Conservation (phyloP, 306 rosid species). For the Vicia sativa region DNA sequence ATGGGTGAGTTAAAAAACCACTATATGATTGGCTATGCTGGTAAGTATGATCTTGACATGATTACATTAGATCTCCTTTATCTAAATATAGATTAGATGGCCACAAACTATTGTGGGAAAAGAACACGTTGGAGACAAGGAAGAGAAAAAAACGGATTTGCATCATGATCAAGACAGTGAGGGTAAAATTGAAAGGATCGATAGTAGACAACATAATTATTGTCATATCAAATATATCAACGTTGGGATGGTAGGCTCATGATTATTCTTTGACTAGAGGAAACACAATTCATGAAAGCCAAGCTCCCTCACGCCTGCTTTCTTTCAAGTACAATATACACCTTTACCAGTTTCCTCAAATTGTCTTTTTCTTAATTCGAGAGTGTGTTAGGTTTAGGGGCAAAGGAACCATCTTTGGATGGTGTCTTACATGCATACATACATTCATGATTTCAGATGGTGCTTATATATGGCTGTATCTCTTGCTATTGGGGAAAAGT, state of each 20-base stretch:
- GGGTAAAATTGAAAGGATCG: background rate
- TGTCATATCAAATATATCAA: constrained; percentile 23
- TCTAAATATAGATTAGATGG: background rate
- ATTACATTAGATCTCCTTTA: background rate
- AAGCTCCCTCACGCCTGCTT: constrained; percentile 34
- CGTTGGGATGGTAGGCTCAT: constrained; percentile 48
- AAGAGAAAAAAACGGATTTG: background rate
- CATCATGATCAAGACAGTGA: background rate
- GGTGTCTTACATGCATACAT: too few species aligned
- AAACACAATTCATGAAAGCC: constrained; percentile 41
- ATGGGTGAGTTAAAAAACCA: too few species aligned
- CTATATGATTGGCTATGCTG: background rate
- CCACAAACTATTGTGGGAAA: background rate
- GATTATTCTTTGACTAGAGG: constrained; percentile 48
- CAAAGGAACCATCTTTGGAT: constrained; percentile 36
- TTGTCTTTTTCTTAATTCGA: constrained; percentile 26
- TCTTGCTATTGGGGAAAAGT: too few species aligned
- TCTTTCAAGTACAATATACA: constrained; percentile 30
- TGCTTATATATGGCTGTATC: too few species aligned
- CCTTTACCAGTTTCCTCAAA: constrained; percentile 31
- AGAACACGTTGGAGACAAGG: constrained; percentile 1
- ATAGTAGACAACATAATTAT: constrained; percentile 29
- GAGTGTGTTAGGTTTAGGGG: constrained; percentile 34
- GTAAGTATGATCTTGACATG: background rate
- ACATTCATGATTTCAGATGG: too few species aligned